These are phyloP conservation scores for Ophiocytium majus DNA, from an alignment of 352 stramenopile species.

Conservation along the genomic window DNA sequence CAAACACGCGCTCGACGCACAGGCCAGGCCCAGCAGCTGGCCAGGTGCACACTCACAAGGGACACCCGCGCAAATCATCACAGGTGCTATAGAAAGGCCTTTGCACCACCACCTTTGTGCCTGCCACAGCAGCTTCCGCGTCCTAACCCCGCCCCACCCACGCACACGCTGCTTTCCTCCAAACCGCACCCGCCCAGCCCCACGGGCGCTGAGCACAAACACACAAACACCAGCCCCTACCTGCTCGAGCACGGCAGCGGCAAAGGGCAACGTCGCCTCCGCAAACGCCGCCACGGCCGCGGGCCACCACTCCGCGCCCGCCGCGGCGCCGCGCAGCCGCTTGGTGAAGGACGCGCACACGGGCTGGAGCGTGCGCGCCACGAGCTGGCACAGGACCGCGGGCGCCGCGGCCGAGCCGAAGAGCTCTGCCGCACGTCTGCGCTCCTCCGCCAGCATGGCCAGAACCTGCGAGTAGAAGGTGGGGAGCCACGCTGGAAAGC, in stretches of 20 bases:
- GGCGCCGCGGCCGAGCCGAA: conserved; percentile 36
- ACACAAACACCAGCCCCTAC: too few species aligned
- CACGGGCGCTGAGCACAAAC: too few species aligned
- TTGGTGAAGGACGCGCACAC: conserved; percentile 35
- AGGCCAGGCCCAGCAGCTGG: too few species aligned
- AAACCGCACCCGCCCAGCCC: too few species aligned
- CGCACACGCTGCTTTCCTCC: too few species aligned
- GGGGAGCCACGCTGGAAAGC: conserved; percentile 36
- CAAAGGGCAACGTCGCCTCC: conserved; percentile 34
- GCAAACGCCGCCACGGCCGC: conserved; percentile 25
- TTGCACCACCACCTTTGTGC: too few species aligned
- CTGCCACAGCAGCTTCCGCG: too few species aligned
- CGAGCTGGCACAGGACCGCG: conserved; percentile 41
- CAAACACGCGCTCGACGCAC: too few species aligned
- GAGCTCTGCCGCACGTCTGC: conserved; percentile 40
- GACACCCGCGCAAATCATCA: too few species aligned
- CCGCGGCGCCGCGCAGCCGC: background rate
- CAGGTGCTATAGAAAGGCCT: too few species aligned
- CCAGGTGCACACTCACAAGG: too few species aligned
- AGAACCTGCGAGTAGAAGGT: conserved; percentile 46
- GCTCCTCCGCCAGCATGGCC: conserved; percentile 45
- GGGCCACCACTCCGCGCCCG: conserved; percentile 19
- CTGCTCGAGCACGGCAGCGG: conserved; percentile 28
- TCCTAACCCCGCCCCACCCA: too few species aligned
- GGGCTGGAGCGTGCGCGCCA: conserved; percentile 43